Evolutionary conservation across 768 basidiomycete species (phyloP), one percentile per base, ranked within the genome.

Genomic region (Suillus tomentosus): DNA sequence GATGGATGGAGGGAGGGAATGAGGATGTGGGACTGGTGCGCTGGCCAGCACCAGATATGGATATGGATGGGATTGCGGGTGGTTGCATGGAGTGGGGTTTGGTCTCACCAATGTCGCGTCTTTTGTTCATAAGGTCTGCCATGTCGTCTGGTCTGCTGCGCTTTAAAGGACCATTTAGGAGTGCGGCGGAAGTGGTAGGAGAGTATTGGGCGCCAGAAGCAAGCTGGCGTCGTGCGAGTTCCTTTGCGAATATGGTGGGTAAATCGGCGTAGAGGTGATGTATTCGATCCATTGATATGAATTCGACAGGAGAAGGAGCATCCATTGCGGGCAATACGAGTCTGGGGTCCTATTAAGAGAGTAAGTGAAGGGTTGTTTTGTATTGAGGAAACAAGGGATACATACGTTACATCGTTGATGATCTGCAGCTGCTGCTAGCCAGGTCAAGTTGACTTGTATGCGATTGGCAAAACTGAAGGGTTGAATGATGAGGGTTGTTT

Each of bases 391-490:
- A 60, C 56, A 31, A 65, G 4, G 51, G 51, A 62, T 62, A 75
- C 83, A 58, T 77, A 87, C 86, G 45, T 76, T 78, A 70, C 78
- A 80, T 57, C 80, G 81, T 74, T 79, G 19, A 17, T 80, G 81
- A 67, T 92, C 90, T 48, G 85, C 87, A n/a, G 83, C 85, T 22
- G 85, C 82, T 54, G 89, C 88, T 67, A 92, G 74, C 87, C 87
- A 92, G 2, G 83, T 78, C 15, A 93, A 79, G 72, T 92, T 93
- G 37, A 86, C 82, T 69, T 92, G 88, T 47, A 93, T 75, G 56
- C 90, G 85, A 14, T 63, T 61, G 3, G 83, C 74, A 75, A 85
- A 92, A 71, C 91, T 92, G 67, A 27, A 45, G 27, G 14, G 47
- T 64, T 69, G 68, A 66, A 63, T 68, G 64, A 56, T 68, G 58